These are phyloP conservation scores for Cryphonectria radicalis DNA, from an alignment of 2,329 filamentous ascomycete species.

Conservation along the genomic window DNA sequence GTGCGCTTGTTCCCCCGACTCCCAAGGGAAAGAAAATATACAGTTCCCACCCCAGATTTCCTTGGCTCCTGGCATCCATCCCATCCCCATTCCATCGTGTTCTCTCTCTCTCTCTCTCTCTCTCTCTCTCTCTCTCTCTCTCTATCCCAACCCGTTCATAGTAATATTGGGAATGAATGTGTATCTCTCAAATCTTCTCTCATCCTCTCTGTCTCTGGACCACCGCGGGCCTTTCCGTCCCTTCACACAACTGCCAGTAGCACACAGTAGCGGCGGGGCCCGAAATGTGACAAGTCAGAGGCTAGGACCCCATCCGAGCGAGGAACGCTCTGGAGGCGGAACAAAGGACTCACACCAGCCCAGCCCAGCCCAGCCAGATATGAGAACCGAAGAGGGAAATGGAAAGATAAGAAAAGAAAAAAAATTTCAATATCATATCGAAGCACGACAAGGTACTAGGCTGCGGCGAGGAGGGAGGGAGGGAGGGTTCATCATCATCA, in stretches of 20 bases:
- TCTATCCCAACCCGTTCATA: not conserved
- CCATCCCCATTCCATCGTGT: constrained; percentile 11
- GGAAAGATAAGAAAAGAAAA: no score
- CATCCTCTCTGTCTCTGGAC: not conserved
- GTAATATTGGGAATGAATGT: constrained; percentile 15
- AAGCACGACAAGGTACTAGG: not conserved
- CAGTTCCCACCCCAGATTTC: constrained; percentile 10
- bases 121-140: not conserved
- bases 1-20: constrained; percentile 20
- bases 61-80: not conserved
- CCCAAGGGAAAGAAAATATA: constrained; percentile 3
- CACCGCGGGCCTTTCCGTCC: not conserved
- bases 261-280: constrained; percentile 5
- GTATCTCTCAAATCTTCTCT: not conserved
- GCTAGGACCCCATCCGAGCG: not conserved
- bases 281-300: not conserved
- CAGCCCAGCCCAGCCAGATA: constrained; percentile 14
- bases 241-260: not conserved
- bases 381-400: constrained; percentile 9
- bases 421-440: not conserved
- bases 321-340: constrained; percentile 18
- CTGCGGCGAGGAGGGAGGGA: not conserved
- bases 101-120: not conserved
- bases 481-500: not conserved
- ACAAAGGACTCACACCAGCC: constrained; percentile 15